Evolutionary conservation across 1,284 basidiomycete species (phyloP).

Genomic region (Leccinum cinnamomeum): DNA sequence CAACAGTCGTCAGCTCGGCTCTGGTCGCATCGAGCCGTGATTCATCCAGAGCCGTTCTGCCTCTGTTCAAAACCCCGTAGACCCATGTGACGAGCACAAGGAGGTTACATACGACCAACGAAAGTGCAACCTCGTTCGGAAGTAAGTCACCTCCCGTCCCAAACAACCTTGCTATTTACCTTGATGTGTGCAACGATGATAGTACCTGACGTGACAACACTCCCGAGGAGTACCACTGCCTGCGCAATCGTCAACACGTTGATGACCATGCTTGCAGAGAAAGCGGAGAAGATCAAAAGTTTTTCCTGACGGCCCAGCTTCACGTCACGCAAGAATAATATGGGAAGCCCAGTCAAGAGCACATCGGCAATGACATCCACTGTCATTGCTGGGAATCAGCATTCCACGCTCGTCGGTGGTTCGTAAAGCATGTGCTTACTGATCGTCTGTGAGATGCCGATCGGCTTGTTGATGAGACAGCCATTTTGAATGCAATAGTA

Average conservation of each 20-base stretch:
- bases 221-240: constrained; percentile 8
- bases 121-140: constrained; percentile 9
- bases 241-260: constrained; percentile 1
- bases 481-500: constrained; percentile 1
- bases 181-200: constrained; percentile 17
- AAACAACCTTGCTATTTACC: constrained; percentile 1
- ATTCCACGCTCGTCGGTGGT: not conserved
- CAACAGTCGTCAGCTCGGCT: not conserved
- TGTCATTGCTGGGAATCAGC: constrained; percentile 2
- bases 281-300: constrained; percentile 14
- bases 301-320: constrained; percentile 8
- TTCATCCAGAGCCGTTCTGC: not conserved
- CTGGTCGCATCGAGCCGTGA: not conserved
- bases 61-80: constrained; percentile 12
- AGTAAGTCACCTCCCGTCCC: not conserved
- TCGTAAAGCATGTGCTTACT: constrained; percentile 9
- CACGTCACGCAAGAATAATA: constrained; percentile 11
- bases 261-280: constrained; percentile 18
- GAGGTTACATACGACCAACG: constrained; percentile 23
- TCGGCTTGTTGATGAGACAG: constrained; percentile 5
- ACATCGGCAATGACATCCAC: constrained; percentile 18
- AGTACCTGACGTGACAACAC: not conserved
- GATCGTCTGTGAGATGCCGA: constrained; percentile 13
- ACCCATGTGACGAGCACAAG: constrained; percentile 20
- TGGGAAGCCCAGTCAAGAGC: constrained; percentile 12